Conservation (phyloP, 768 basidiomycete genomes). For the Russula earlei region DNA sequence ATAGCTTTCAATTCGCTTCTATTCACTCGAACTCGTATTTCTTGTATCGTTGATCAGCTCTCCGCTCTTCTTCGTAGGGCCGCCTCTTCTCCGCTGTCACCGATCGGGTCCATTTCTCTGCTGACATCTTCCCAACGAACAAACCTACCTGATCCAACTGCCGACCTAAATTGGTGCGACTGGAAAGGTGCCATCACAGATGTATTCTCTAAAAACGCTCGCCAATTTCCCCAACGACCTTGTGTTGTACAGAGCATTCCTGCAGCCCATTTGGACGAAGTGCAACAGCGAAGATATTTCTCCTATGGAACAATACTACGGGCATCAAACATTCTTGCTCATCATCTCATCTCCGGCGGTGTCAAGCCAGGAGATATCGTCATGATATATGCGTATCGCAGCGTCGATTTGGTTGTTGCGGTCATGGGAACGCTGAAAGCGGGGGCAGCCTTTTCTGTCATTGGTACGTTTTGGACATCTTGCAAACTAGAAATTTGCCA, state of each 20-base stretch:
- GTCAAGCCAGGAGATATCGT: slow-evolving; percentile 91
- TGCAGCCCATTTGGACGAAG: slow-evolving; percentile 27
- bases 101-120: slow-evolving; percentile 73
- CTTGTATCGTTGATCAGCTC: slow-evolving; percentile 77
- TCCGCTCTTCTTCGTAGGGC: slow-evolving; percentile 66
- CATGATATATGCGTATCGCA: slow-evolving; percentile 94
- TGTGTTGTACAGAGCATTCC: slow-evolving; percentile 82
- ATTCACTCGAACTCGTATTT: slow-evolving; percentile 72
- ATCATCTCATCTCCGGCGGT: slow-evolving; percentile 78
- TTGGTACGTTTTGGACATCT: slow-evolving; percentile 47
- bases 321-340: slow-evolving; percentile 84
- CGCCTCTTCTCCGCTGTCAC: slow-evolving; percentile 52
- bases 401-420: slow-evolving; percentile 92
- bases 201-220: slow-evolving; percentile 85
- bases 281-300: slow-evolving; percentile 50
- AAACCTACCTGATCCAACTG: slow-evolving; percentile 73
- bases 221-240: slow-evolving; percentile 63
- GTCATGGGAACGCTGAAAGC: slow-evolving; percentile 96
- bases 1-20: slow-evolving; percentile 92
- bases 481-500: not conserved
- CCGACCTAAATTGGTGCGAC: slow-evolving; percentile 92
- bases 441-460: slow-evolving; percentile 94
- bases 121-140: slow-evolving; percentile 61
- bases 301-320: slow-evolving; percentile 74
- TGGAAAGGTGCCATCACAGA: slow-evolving; percentile 97